A percentile compares a stretch with the other conserved stretches of the same genome.
Evolutionary conservation across 2,329 filamentous ascomycete genomes (phyloP).

Genomic region (Trichoderma sp.): DNA sequence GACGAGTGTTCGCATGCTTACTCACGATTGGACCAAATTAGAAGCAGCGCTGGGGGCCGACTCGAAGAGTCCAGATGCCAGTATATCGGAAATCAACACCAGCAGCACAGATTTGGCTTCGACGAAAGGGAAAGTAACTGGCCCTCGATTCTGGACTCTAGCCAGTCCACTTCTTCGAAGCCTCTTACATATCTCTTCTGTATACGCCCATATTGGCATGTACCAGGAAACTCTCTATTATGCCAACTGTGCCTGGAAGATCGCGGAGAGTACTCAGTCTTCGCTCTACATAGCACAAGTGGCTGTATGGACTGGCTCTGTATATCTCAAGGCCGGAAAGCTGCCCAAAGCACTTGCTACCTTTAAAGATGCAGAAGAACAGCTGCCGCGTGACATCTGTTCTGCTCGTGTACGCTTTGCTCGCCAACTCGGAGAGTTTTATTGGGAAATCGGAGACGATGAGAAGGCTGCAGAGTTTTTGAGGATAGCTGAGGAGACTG

Average conservation of each 20-base stretch:
- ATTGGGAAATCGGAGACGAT: slow-evolving; percentile 50
- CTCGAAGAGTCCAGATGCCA: slow-evolving; percentile 32
- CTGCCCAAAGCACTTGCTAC: slow-evolving; percentile 59
- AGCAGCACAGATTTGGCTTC: slow-evolving; percentile 33
- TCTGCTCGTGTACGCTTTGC: slow-evolving; percentile 47
- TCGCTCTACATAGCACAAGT: slow-evolving; percentile 59
- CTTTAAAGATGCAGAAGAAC: slow-evolving; percentile 55
- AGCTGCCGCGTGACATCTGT: slow-evolving; percentile 48
- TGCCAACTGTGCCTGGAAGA: slow-evolving; percentile 77
- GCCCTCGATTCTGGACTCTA: slow-evolving; percentile 76
- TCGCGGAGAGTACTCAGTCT: slow-evolving; percentile 69
- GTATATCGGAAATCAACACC: slow-evolving; percentile 36
- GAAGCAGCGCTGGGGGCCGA: slow-evolving; percentile 39
- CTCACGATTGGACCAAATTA: slow-evolving; percentile 57
- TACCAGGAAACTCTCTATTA: slow-evolving; percentile 89
- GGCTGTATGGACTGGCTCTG: slow-evolving; percentile 55
- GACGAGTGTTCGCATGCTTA: slow-evolving; percentile 57
- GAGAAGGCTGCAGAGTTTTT: slow-evolving; percentile 49
- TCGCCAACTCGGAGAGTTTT: slow-evolving; percentile 59
- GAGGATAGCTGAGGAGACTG: slow-evolving; percentile 51
- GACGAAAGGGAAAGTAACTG: slow-evolving; percentile 30
- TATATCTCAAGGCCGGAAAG: slow-evolving; percentile 60
- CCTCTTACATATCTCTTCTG: slow-evolving; percentile 70
- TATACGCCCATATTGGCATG: slow-evolving; percentile 83
- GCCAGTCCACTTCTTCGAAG: slow-evolving; percentile 72